Conservation (phyloP, 768 basidiomycete genomes). For the Chalciporus piperatus region DNA sequence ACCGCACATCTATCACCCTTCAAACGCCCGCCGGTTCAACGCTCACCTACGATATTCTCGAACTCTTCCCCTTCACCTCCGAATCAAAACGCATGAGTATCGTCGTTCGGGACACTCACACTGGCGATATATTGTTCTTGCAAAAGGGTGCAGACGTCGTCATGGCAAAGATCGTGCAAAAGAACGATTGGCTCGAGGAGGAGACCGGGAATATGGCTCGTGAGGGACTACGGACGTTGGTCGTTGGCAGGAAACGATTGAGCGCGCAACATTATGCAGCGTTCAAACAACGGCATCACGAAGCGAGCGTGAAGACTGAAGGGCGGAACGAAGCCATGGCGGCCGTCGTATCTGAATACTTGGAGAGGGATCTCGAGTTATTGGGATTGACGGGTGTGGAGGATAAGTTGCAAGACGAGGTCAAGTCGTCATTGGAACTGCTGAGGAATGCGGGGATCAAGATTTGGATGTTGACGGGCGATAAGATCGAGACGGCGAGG, state of each 20-base stretch:
- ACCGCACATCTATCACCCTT: conserved; percentile 87
- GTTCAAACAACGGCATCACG: conserved; percentile 70
- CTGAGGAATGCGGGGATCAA: conserved; percentile 94
- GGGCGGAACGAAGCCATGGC: conserved; percentile 81
- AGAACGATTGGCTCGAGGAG: conserved; percentile 99
- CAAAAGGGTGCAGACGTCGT: conserved; percentile 99
- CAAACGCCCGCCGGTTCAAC: conserved; percentile 63
- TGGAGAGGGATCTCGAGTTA: conserved; percentile 90
- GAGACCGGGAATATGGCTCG: conserved; percentile 98
- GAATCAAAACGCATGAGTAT: conserved; percentile 99
- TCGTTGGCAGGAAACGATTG: conserved; percentile 82
- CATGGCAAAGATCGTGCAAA: conserved; percentile 91
- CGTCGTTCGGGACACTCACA: conserved; percentile 75
- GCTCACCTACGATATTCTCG: conserved; percentile 80
- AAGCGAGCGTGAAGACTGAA: conserved; percentile 77
- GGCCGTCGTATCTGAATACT: conserved; percentile 63
- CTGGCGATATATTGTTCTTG: conserved; percentile 81
- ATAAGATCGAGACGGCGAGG: conserved; percentile 98
- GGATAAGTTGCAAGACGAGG: conserved; percentile 97
- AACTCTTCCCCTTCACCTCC: conserved; percentile 97
- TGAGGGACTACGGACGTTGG: conserved; percentile 91
- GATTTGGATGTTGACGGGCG: conserved; percentile 99
- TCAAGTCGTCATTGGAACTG: conserved; percentile 89
- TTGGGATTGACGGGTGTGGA: conserved; percentile 97
- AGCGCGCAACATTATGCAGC: conserved; percentile 63